Evolutionary conservation across 768 basidiomycete genomes (phyloP).

Genomic region (Mycena indigotica): DNA sequence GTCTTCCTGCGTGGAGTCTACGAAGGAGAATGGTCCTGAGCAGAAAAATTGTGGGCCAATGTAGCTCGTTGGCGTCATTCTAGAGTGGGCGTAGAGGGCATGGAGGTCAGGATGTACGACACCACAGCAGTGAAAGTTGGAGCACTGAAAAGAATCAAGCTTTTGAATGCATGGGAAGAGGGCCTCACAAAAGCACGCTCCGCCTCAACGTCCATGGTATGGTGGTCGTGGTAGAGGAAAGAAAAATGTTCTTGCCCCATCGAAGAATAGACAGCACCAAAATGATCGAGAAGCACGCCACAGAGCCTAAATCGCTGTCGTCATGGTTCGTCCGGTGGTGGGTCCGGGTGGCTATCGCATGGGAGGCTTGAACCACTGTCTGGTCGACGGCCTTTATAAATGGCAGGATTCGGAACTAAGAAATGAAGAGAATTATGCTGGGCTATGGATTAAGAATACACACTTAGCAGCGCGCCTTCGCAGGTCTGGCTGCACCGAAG

Average conservation of each 20-base stretch:
- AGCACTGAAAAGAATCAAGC: slow-evolving; percentile 15
- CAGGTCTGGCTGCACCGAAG: not conserved
- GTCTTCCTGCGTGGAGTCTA: too few relatives aligned
- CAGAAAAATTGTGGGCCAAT: too few relatives aligned
- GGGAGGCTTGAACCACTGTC: not conserved
- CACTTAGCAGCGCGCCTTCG: not conserved
- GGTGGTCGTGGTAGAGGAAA: not conserved
- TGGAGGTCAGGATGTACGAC: slow-evolving; percentile 45
- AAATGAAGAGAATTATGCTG: not conserved
- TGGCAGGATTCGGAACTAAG: not conserved
- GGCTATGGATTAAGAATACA: not conserved
- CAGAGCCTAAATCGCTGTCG: too few relatives aligned
- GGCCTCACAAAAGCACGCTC: slow-evolving; percentile 25
- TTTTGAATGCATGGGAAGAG: not conserved
- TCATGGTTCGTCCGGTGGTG: too few relatives aligned
- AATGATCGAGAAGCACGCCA: too few relatives aligned
- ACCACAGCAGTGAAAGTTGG: slow-evolving; percentile 49
- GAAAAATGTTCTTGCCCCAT: not conserved
- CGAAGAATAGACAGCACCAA: not conserved
- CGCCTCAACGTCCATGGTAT: not conserved
- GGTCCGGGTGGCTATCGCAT: too few relatives aligned
- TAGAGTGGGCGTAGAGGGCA: slow-evolving; percentile 49
- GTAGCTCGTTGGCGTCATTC: slow-evolving; percentile 20
- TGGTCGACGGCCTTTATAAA: not conserved
- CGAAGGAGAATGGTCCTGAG: too few relatives aligned